Conservation (phyloP, 495 filamentous ascomycete genomes). For the Trichoderma orchidacearum region DNA sequence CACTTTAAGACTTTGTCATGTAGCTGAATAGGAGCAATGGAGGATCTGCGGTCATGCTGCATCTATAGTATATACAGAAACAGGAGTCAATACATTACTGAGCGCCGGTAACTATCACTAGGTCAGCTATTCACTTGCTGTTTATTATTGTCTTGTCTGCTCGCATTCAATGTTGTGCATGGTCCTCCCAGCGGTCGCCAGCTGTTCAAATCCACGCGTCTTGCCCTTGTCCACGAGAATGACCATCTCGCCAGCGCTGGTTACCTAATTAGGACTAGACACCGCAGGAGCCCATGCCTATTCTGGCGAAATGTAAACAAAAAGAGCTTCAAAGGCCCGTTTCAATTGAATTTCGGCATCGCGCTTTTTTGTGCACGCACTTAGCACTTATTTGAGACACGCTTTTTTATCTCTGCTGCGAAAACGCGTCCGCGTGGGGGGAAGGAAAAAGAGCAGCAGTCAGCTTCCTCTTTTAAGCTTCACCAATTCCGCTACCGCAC, state of each 20-base stretch:
- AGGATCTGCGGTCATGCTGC: no score
- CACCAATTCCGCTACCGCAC: not conserved
- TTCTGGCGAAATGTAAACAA: not conserved
- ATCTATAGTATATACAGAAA: no score
- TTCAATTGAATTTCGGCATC: not conserved
- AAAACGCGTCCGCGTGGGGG: not conserved
- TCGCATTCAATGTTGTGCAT: no score
- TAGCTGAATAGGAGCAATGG: no score
- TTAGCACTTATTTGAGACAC: not conserved
- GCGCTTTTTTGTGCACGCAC: not conserved
- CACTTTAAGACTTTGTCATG: no score
- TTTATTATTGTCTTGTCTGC: not conserved
- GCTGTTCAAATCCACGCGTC: not conserved
- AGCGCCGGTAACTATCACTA: not conserved
- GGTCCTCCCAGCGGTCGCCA: no score
- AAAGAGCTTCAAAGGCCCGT: not conserved
- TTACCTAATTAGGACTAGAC: not conserved
- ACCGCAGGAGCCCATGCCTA: not conserved
- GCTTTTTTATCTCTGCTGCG: not conserved
- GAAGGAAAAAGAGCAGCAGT: no score
- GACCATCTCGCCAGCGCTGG: not conserved
- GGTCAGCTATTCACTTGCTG: not conserved
- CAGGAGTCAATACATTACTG: no score
- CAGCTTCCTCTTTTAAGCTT: not conserved
- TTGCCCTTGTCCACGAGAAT: not conserved